Evolutionary conservation across 2,329 filamentous ascomycete genomes (phyloP).

Genomic region (Aspergillus sp.): DNA sequence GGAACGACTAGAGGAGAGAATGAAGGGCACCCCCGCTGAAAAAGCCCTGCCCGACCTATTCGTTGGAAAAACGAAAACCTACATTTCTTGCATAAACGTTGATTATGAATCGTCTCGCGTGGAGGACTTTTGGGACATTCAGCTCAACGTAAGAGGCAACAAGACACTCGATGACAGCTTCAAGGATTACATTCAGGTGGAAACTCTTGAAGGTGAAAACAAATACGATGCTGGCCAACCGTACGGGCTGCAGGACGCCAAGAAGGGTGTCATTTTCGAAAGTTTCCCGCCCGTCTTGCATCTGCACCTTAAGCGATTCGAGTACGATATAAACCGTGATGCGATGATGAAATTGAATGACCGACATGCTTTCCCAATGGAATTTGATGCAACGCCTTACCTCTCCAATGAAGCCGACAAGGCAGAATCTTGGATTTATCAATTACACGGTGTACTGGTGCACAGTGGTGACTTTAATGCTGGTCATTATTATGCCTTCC

Average conservation of each 20-base stretch:
- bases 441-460: conserved; percentile 89
- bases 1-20: conserved; percentile 93
- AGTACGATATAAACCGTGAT: conserved; percentile 93
- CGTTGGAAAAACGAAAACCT: conserved; percentile 96
- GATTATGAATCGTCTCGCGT: conserved; percentile 93
- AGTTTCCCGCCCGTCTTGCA: conserved; percentile 92
- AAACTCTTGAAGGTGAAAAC: conserved; percentile 96
- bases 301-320: conserved; percentile 92
- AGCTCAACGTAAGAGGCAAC: conserved; percentile 93
- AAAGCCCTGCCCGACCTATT: conserved; percentile 88
- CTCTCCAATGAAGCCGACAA: conserved; percentile 79
- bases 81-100: conserved; percentile 97
- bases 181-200: conserved; percentile 91
- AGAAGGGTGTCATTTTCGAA: conserved; percentile 96
- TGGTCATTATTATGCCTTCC: conserved; percentile 95
- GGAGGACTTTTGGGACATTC: conserved; percentile 98
- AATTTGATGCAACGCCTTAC: conserved; percentile 68
- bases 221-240: conserved; percentile 92
- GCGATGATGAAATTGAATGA: conserved; percentile 93
- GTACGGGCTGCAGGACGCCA: conserved; percentile 89
- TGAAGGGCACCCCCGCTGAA: conserved; percentile 93
- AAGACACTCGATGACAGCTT: conserved; percentile 92
- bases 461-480: conserved; percentile 96
- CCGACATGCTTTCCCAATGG: conserved; percentile 45
- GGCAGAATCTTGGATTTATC: conserved; percentile 86